Evolutionary conservation across 1,284 basidiomycete species (phyloP), one percentile per base, ranked within the genome.

Genomic region (Trichosporon sp.): DNA sequence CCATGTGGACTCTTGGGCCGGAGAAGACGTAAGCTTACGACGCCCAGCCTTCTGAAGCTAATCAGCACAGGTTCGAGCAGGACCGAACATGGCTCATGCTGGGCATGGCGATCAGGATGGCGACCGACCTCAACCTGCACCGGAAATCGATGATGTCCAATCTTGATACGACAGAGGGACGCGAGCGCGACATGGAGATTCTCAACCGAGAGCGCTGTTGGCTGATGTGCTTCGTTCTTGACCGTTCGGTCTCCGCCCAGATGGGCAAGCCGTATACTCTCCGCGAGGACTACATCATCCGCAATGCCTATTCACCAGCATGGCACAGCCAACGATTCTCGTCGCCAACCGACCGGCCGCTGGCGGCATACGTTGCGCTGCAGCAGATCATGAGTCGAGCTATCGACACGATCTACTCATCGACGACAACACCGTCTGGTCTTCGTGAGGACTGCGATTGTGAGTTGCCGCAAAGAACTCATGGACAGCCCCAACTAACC

Each of bases 131-230:
- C 58, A 98, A 98, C 77, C 80, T 99, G 59, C 94, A 97, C 77
- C 88, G 95, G 65, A 95, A 96, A 77, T 90, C 89, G 3, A 82
- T 88, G 4, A 82, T 86, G 31, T 82, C 83, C 2, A 86, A 86
- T 62, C 82, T 85, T n/a, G 87, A 90, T 68, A 88, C 89, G 0
- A 82, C 87, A 16, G 91, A 92, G 74, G 89, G 77, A 2, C 70
- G 73, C 23, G 73, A 77, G 29, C 63, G 79, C 9, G 79, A 81
- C 67, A 65, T 79, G 0, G 78, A 81, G 81, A 89, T 96, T 16
- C 88, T 92, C 78, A 97, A 96, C 78, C 86, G 95, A 49, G 95
- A 97, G 78, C 83, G 95, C 56, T 95, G 93, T 25, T 98, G 95
- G 95, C 84, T 95, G 60, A 80, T 95, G 68, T 96, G 92, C 77